Evolutionary conservation across 73 alveolate species (phyloP).

Genomic region (Durusdinium trenchii): DNA sequence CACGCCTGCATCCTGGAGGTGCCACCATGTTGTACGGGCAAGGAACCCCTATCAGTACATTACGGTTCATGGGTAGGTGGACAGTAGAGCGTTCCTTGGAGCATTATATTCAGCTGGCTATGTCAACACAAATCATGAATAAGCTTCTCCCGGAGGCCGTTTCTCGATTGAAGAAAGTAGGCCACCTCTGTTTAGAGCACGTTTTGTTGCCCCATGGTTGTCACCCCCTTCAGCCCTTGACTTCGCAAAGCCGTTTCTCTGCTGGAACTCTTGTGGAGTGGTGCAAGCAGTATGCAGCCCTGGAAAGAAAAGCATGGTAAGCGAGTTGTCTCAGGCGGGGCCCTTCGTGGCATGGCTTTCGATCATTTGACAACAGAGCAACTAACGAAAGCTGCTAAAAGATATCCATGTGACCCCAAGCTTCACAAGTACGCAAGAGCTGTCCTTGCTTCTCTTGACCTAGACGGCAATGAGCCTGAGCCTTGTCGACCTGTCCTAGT

Average conservation of each 20-base stretch:
- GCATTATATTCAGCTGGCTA: slow-evolving; percentile 20
- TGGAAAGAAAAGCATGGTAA: background rate
- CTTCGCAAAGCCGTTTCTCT: background rate
- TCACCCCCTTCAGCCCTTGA: background rate
- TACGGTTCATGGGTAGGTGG: slow-evolving; percentile 12
- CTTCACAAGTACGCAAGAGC: slow-evolving; percentile 12
- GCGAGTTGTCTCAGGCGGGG: background rate
- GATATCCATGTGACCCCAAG: background rate
- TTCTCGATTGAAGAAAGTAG: background rate
- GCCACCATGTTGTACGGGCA: background rate
- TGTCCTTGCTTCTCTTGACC: background rate
- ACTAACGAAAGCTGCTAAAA: background rate
- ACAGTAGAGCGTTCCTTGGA: background rate
- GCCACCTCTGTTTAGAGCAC: background rate
- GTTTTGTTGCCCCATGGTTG: background rate
- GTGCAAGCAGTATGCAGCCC: slow-evolving; percentile 8
- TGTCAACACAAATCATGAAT: slow-evolving; percentile 15
- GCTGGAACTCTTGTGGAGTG: background rate
- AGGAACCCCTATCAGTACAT: background rate
- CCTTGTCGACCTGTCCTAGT: background rate
- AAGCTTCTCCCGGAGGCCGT: background rate
- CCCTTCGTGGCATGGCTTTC: background rate
- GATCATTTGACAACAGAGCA: background rate
- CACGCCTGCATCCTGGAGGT: slow-evolving; percentile 28
- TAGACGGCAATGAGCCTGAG: background rate